Evolutionary conservation across 371 early-diverging fungal species (phyloP), one percentile per base, ranked within the genome.

Genomic region (Mortierella sp.): DNA sequence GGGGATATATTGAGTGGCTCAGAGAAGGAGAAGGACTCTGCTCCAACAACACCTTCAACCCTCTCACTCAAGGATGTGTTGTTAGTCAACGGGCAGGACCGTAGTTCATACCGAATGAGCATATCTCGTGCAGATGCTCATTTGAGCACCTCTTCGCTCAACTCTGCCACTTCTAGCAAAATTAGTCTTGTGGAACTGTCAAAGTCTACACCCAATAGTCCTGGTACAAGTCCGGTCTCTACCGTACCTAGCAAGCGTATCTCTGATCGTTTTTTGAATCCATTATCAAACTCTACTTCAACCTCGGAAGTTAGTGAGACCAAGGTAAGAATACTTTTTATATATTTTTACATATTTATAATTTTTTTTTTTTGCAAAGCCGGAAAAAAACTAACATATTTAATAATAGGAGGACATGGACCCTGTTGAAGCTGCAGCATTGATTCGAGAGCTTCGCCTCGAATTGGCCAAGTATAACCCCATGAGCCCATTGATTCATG

Each of bases 381-480:
- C n/a, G n/a, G n/a, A n/a, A n/a, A n/a, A n/a, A n/a, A n/a, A n/a
- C n/a, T n/a, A n/a, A n/a, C n/a, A n/a, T n/a, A n/a, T 28, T 31
- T 23, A 12, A 29, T 7, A 10, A 37, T 59, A 51, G 55, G 72
- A 77, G 13, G 61, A 45, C 61, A 45, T 77, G 64, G 69, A 40
- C 23, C 49, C 51, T 7, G 58, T 56, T 17, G 73, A 78, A 3
- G 69, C 79, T 10, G 35, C 51, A 17, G 28, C 56, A 2, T 43
- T 78, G 60, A 66, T 73, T 47, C 61, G 68, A 10, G 79, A 64
- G 49, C 59, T 78, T 23, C 73, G 79, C 37, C 28, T 66, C 35
- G 79, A 72, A 29, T 35, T 78, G 28, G 73, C 79, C 37, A 78
- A 70, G 37, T 59, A 69, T 45, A 69, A 70, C 32, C 79, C 79